Evolutionary conservation across 495 filamentous ascomycete genomes (phyloP).

Genomic region (Tuber brumale): DNA sequence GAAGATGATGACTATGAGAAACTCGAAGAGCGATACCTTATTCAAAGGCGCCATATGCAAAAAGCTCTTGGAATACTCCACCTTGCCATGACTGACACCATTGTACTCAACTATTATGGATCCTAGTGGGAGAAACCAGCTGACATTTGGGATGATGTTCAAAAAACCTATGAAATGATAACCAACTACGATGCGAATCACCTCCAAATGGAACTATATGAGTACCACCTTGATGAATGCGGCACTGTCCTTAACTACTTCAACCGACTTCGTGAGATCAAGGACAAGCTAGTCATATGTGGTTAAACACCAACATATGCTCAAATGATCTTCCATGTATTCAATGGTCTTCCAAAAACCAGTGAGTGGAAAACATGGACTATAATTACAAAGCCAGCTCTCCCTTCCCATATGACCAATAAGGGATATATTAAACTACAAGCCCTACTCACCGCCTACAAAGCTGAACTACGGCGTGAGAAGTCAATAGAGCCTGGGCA

Average conservation of each 20-base stretch:
- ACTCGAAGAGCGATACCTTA: rapidly evolving
- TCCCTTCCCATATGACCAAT: too few species aligned
- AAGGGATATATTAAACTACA: too few species aligned
- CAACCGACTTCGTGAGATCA: too few species aligned
- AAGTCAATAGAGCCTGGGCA: too few species aligned
- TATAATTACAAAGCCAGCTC: not conserved
- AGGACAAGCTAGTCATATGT: not conserved
- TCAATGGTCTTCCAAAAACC: not conserved
- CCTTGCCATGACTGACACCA: not conserved
- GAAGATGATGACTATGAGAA: not conserved
- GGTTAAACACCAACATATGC: not conserved
- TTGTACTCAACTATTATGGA: not conserved
- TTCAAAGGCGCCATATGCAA: not conserved
- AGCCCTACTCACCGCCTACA: too few species aligned
- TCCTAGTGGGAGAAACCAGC: rapidly evolving
- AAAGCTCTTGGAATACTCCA: not conserved
- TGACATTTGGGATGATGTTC: not conserved
- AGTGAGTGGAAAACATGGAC: not conserved
- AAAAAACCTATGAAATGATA: not conserved
- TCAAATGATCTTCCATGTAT: not conserved
- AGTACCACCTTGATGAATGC: too few species aligned
- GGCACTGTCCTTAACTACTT: too few species aligned
- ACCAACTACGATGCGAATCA: not conserved
- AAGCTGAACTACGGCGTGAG: too few species aligned
- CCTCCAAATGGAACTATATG: not conserved